Base-by-base conservation (phyloP, 1,284 basidiomycete species). In the Rhodotorula sp. region DNA sequence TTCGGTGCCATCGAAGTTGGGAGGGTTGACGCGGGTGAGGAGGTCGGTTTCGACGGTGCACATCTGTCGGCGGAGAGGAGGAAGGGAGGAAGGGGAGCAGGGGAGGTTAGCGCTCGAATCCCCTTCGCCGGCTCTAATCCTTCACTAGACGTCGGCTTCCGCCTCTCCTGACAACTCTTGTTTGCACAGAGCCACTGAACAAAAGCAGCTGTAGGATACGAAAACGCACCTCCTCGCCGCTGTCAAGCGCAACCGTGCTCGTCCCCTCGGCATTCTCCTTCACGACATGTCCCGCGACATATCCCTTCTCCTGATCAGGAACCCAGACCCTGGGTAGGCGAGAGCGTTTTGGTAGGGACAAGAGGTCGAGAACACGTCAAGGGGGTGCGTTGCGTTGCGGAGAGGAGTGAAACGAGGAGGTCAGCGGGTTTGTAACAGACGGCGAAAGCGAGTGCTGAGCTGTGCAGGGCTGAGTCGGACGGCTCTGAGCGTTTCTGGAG, bases 1-100 rank as follows among this genome's bases (percentile, higher is more conserved):
- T 75, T 95, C 94, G 4, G 94, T 94, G 58, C 92, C 87, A 82
- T 99, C 94, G 80, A 99, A 99, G 82, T 97, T 96, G 55, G 95
- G 95, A 20, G 95, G 96, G 78, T 99, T 99, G 78, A 81, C 79
- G 69, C 78, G 58, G 0, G 66, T 61, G n/a, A 76, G 64, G 51
- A 65, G 65, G 64, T 67, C 57, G n/a, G 65, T 48, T 6, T 68
- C 53, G 67, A 73, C 55, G 30, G 55, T 59, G 30, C 65, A 61
- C 51, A 65, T 64, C 66, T 68, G 69, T 24, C 47, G 31, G 58
- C 54, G 26, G 58, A 62, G 50, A 15, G 0, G 13, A 34, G 3
- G 22, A 15, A 16, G 47, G n/a, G 55, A 63, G 50, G 24, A 0
- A n/a, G 47, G 2, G 20, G 6, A n/a, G n/a, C n/a, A n/a, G n/a